Evolutionary conservation across 768 basidiomycete species (phyloP).

Genomic region (Russula earlei): DNA sequence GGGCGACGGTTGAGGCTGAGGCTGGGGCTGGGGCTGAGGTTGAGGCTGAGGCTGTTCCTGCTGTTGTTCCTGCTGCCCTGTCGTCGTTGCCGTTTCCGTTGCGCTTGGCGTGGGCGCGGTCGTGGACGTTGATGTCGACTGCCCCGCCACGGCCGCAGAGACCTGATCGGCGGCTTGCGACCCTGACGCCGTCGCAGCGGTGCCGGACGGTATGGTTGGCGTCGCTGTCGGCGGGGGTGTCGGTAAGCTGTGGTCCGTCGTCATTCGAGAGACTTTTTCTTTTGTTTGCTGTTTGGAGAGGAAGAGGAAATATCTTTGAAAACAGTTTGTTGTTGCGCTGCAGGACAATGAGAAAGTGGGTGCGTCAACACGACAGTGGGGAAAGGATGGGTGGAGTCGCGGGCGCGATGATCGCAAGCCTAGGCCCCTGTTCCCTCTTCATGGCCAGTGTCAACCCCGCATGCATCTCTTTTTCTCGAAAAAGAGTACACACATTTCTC

Average conservation of each 20-base stretch:
- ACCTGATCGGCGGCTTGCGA: neutral
- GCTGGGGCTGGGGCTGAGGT: no score
- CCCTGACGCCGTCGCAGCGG: neutral
- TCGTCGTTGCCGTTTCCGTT: neutral
- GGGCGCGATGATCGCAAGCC: no score
- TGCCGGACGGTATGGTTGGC: neutral
- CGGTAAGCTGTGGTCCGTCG: constrained; percentile 11
- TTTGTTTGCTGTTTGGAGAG: neutral
- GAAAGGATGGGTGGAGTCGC: neutral
- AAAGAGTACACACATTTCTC: no score
- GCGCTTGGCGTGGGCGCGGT: neutral
- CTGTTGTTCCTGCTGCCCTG: neutral
- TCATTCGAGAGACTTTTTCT: neutral
- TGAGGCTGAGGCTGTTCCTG: no score
- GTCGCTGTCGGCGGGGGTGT: constrained; percentile 8
- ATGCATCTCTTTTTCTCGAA: no score
- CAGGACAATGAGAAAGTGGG: no score
- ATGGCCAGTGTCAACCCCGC: no score
- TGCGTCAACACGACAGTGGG: no score
- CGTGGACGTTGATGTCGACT: neutral
- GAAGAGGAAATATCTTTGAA: neutral
- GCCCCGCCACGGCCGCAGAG: neutral
- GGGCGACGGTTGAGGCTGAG: neutral
- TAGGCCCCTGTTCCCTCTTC: no score
- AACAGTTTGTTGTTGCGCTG: neutral